These are phyloP conservation scores for Theileria sp. DNA, from an alignment of 169 alveolate species.

Conservation along the genomic window DNA sequence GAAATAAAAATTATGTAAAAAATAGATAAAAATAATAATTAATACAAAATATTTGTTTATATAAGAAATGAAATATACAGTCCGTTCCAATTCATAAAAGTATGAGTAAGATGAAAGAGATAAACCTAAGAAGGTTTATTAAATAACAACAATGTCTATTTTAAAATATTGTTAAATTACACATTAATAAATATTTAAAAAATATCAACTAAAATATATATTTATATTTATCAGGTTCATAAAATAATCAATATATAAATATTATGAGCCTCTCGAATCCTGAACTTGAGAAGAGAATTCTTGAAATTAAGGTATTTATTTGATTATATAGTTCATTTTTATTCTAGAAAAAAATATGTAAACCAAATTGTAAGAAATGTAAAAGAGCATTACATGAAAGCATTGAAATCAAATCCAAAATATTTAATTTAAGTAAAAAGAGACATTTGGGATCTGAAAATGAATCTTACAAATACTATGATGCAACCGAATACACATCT, in stretches of 20 bases:
- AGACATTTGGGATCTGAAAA: background rate
- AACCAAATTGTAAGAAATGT: slow-evolving; percentile 34
- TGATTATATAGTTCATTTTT: background rate
- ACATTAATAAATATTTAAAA: background rate
- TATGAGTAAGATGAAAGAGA: background rate
- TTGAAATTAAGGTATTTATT: background rate
- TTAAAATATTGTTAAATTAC: background rate
- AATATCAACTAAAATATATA: background rate
- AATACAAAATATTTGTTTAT: background rate
- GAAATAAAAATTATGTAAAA: background rate
- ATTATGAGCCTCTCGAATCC: background rate
- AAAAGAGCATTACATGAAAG: slow-evolving; percentile 23
- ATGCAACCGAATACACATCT: slow-evolving; percentile 16
- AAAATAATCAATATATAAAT: background rate
- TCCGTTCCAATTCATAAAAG: background rate
- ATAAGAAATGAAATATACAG: background rate
- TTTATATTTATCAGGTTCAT: background rate
- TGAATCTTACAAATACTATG: slow-evolving; percentile 4
- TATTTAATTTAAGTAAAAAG: slow-evolving; percentile 6
- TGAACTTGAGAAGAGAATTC: background rate
- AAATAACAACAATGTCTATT: background rate
- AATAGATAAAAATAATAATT: no score
- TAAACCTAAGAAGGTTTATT: background rate
- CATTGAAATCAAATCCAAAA: slow-evolving; percentile 16
- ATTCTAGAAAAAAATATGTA: slow-evolving; percentile 36